Evolutionary conservation across 2,329 filamentous ascomycete species (phyloP).

Genomic region (Periconia sp.): DNA sequence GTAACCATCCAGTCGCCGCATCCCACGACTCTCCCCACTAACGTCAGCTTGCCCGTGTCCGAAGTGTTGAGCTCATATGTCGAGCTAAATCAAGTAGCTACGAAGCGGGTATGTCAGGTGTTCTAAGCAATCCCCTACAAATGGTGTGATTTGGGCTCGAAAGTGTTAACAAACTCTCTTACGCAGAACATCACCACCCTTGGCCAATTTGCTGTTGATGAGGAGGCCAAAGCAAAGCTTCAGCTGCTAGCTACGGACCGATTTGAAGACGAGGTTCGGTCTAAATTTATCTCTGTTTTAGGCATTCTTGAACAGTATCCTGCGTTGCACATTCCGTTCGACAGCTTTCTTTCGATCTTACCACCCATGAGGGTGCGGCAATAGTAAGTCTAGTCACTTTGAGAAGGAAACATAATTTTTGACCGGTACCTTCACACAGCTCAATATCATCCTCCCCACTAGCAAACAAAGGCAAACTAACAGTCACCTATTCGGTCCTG

Average conservation of each 20-base stretch:
- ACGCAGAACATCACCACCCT: slow-evolving; percentile 6
- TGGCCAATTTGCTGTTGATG: not conserved
- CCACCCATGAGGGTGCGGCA: slow-evolving; percentile 71
- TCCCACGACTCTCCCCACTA: slow-evolving; percentile 5
- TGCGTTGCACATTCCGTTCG: slow-evolving; percentile 48
- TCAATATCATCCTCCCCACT: slow-evolving; percentile 51
- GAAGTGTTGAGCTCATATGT: slow-evolving; percentile 13
- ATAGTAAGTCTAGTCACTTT: no score
- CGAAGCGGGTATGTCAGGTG: slow-evolving; percentile 9
- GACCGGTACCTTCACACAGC: not conserved
- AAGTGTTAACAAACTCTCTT: not conserved
- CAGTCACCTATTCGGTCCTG: slow-evolving; percentile 67
- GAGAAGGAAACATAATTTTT: not conserved
- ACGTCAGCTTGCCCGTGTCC: slow-evolving; percentile 5
- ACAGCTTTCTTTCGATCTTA: slow-evolving; percentile 66
- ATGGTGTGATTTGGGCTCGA: not conserved
- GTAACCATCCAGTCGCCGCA: slow-evolving; percentile 5
- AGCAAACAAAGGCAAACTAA: slow-evolving; percentile 42
- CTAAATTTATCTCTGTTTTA: slow-evolving; percentile 14
- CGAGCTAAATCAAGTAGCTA: slow-evolving; percentile 13
- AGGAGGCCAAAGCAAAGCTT: not conserved
- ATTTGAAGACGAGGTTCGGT: slow-evolving; percentile 40
- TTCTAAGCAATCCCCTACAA: not conserved
- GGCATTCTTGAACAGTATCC: slow-evolving; percentile 19
- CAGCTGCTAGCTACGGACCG: slow-evolving; percentile 8